These are phyloP conservation scores for Suhomyces wounanorum DNA, from an alignment of 1,139 yeast genomes.

Conservation along the genomic window DNA sequence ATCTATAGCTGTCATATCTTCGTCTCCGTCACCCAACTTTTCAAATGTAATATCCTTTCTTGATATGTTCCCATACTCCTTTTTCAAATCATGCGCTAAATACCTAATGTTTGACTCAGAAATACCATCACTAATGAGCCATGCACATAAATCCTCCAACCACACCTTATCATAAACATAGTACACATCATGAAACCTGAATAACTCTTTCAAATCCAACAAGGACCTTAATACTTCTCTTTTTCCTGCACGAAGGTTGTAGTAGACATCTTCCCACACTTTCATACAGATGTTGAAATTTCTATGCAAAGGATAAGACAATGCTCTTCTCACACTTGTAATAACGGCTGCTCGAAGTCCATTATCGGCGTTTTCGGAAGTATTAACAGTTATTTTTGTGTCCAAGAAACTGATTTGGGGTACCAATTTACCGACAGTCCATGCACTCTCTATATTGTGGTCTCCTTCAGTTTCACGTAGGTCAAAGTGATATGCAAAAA, in stretches of 20 bases:
- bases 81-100: constrained; percentile 66
- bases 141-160: constrained; percentile 77
- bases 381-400: constrained; percentile 46
- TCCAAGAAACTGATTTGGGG: constrained; percentile 81
- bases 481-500: constrained; percentile 79
- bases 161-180: constrained; percentile 81
- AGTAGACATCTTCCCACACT: constrained; percentile 78
- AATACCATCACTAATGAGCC: constrained; percentile 67
- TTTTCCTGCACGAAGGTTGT: constrained; percentile 67
- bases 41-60: constrained; percentile 42
- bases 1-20: constrained; percentile 44
- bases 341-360: constrained; percentile 53
- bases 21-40: constrained; percentile 28
- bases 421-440: constrained; percentile 85
- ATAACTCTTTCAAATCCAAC: constrained; percentile 66
- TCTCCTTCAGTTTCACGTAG: constrained; percentile 75
- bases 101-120: constrained; percentile 53
- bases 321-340: constrained; percentile 68
- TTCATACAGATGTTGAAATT: constrained; percentile 58
- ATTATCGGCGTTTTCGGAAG: constrained; percentile 26
- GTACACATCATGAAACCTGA: constrained; percentile 83
- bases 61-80: constrained; percentile 25
- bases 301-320: constrained; percentile 79
- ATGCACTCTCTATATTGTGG: constrained; percentile 82
- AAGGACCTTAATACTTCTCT: constrained; percentile 61